Conservation (phyloP, 2,329 filamentous ascomycete species). For the Fulvia fulva region DNA sequence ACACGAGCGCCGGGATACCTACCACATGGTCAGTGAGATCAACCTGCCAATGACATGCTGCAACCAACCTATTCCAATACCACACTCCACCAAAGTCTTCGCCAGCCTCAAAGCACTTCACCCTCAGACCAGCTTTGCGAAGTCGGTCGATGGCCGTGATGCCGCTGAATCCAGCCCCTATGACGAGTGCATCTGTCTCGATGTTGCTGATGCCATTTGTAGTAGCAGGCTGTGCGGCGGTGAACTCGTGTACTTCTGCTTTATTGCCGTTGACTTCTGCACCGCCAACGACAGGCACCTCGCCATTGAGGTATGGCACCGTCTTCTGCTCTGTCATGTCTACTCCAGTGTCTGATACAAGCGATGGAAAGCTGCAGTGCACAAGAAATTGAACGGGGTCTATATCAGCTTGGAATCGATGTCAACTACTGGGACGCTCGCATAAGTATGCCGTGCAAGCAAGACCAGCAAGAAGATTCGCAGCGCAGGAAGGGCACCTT, state of each 20-base stretch:
- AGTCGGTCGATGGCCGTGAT: conserved; percentile 37
- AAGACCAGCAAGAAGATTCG: background rate
- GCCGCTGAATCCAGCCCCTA: conserved; percentile 43
- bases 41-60: conserved; percentile 24
- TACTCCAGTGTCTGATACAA: background rate
- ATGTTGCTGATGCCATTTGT: conserved; percentile 7
- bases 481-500: background rate
- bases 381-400: too few species aligned
- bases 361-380: background rate
- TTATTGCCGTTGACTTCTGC: conserved; percentile 4
- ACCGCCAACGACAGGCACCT: conserved; percentile 10
- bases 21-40: background rate
- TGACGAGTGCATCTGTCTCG: conserved; percentile 26
- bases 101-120: conserved; percentile 36
- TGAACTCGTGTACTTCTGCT: conserved; percentile 13
- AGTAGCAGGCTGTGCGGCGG: background rate
- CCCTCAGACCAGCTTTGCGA: conserved; percentile 31
- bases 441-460: too few species aligned
- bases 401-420: too few species aligned
- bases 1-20: conserved; percentile 45
- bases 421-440: too few species aligned
- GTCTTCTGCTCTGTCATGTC: conserved; percentile 5
- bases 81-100: conserved; percentile 37
- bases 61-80: conserved; percentile 37
- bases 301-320: conserved; percentile 12